These are phyloP conservation scores for Citrus unshiu DNA, from an alignment of 345 rosid genomes.

Conservation along the genomic window DNA sequence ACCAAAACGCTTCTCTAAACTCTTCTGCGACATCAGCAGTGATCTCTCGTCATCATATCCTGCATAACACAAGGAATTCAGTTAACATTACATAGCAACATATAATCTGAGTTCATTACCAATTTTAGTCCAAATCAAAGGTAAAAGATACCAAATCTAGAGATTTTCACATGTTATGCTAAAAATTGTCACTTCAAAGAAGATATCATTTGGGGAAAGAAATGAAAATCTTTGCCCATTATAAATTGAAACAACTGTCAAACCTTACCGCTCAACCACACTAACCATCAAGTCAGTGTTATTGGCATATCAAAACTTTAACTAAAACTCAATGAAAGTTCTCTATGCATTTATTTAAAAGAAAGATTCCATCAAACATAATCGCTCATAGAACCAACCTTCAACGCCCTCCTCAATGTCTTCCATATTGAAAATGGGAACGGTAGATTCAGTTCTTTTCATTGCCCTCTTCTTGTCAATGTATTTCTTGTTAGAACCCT, in stretches of 20 bases:
- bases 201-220: neutral
- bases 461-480: slow-evolving; percentile 72
- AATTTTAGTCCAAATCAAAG: slow-evolving; percentile 2
- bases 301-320: neutral
- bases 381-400: slow-evolving; percentile 45
- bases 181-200: neutral
- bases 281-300: neutral
- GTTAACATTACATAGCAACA: neutral
- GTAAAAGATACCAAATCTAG: neutral
- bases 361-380: neutral
- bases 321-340: neutral
- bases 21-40: slow-evolving; percentile 96
- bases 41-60: slow-evolving; percentile 99
- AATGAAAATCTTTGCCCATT: neutral
- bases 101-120: neutral
- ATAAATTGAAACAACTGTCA: neutral
- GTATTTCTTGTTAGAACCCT: slow-evolving; percentile 63
- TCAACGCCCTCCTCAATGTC: slow-evolving; percentile 98
- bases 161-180: neutral
- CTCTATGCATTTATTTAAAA: neutral
- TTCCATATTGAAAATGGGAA: slow-evolving; percentile 97
- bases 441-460: slow-evolving; percentile 89
- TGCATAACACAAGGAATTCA: slow-evolving; percentile 33
- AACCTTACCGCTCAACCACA: neutral
- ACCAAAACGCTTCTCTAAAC: slow-evolving; percentile 98